phyloP scores from a whole-genome alignment of 306 rosid genomes.

The Cucurbita maxima region DNA sequence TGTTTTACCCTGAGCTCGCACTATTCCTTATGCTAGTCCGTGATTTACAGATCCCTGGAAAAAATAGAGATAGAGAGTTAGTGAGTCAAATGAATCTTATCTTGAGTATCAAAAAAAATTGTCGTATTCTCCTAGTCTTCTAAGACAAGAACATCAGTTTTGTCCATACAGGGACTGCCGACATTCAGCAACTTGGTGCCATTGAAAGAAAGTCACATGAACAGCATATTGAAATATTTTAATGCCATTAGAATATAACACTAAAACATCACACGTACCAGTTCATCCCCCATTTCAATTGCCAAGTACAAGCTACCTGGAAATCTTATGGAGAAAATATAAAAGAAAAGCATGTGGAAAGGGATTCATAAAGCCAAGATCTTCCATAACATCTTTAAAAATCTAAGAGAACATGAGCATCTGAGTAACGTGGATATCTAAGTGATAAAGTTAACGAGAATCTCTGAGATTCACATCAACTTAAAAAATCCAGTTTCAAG shows the following conservation, averaged over 20 bases:
- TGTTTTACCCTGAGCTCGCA: neutral
- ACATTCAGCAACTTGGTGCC: neutral
- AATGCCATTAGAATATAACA: neutral
- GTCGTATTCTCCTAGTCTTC: neutral
- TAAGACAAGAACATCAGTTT: neutral
- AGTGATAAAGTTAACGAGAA: neutral
- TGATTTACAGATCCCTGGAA: neutral
- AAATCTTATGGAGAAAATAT: neutral
- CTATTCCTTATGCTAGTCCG: constrained; percentile 3
- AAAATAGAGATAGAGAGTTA: neutral
- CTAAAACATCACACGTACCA: neutral
- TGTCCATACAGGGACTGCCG: neutral
- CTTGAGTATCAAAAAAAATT: neutral
- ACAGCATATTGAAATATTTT: neutral
- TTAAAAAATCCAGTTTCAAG: neutral
- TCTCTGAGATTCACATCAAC: neutral
- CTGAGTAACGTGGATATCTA: neutral
- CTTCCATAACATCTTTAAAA: neutral
- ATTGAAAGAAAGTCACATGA: neutral
- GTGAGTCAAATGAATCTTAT: neutral
- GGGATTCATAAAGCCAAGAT: neutral
- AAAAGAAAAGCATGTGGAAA: neutral
- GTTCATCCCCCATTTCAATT: neutral
- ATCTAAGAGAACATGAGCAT: neutral
- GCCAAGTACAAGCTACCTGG: neutral